Percentiles rank a stretch among this genome's conserved stretches.
phyloP scores from a whole-genome alignment of 768 basidiomycete genomes.

The Tricholoma bakamatsutake region DNA sequence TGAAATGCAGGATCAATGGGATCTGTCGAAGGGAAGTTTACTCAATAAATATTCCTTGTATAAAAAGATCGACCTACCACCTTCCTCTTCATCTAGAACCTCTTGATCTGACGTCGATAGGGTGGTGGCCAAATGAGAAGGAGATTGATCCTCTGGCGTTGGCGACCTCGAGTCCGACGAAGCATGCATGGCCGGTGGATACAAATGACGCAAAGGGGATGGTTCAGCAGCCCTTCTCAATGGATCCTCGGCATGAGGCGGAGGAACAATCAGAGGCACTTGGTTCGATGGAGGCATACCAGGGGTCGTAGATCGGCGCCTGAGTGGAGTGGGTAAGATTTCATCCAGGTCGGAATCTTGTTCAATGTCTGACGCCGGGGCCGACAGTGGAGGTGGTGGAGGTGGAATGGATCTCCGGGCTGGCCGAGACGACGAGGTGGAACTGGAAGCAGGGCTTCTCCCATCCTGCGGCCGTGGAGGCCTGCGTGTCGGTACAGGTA shows the following conservation, averaged over 20 bases:
- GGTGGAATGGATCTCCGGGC: conserved; percentile 13
- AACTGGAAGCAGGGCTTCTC: neutral
- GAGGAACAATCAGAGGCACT: conserved; percentile 17
- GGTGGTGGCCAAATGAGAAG: conserved; percentile 20
- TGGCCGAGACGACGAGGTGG: conserved; percentile 7
- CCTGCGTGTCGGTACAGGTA: conserved; percentile 15
- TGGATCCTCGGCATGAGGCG: conserved; percentile 11
- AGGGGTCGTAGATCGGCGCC: conserved; percentile 12
- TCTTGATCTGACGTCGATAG: conserved; percentile 28
- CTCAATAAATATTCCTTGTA: conserved; percentile 1
- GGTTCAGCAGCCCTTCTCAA: conserved; percentile 4
- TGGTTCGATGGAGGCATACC: conserved; percentile 12
- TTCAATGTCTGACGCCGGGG: conserved; percentile 18
- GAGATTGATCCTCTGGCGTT: conserved; percentile 11
- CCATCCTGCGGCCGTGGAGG: conserved; percentile 6
- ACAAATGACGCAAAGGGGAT: conserved; percentile 11
- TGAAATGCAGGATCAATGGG: conserved; percentile 66
- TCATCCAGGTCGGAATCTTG: conserved; percentile 30
- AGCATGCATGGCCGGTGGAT: conserved; percentile 3
- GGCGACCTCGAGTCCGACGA: conserved; percentile 8
- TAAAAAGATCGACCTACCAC: conserved; percentile 35
- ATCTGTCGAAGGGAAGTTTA: conserved; percentile 32
- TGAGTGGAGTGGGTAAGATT: conserved; percentile 26
- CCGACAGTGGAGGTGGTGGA: conserved; percentile 8
- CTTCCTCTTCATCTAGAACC: conserved; percentile 57